Evolutionary conservation across 192 early-diverging fungal genomes (phyloP).

Genomic region (Coemansia asiatica): DNA sequence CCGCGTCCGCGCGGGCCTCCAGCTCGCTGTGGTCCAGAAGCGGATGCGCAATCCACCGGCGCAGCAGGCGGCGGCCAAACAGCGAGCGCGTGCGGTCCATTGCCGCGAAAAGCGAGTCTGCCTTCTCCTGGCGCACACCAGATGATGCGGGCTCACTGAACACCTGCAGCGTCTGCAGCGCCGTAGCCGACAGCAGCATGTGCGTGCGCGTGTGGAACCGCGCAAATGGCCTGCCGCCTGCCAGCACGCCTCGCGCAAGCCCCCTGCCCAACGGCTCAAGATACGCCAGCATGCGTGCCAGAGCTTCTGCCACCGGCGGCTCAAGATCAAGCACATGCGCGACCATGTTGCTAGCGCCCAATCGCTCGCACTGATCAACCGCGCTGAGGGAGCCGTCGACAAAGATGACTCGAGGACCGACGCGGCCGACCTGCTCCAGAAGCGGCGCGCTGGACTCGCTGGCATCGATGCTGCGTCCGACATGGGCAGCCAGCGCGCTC

Average conservation of each 20-base stretch:
- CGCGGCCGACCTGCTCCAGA: slow-evolving; percentile 62
- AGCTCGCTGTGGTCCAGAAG: slow-evolving; percentile 64
- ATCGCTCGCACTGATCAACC: neutral
- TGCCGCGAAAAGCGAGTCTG: slow-evolving; percentile 79
- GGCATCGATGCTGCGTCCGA: slow-evolving; percentile 50
- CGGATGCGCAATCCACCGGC: slow-evolving; percentile 90
- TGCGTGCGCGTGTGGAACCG: slow-evolving; percentile 74
- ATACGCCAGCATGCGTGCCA: slow-evolving; percentile 53
- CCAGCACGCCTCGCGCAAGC: slow-evolving; percentile 45
- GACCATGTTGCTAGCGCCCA: slow-evolving; percentile 23
- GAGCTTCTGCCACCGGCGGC: slow-evolving; percentile 8
- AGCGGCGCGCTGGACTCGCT: slow-evolving; percentile 26
- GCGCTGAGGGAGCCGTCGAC: slow-evolving; percentile 4
- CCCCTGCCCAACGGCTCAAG: slow-evolving; percentile 39
- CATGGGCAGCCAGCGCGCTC: slow-evolving; percentile 32
- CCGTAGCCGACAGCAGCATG: slow-evolving; percentile 86
- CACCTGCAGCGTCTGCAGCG: slow-evolving; percentile 85
- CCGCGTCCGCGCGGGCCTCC: slow-evolving; percentile 72
- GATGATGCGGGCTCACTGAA: slow-evolving; percentile 73
- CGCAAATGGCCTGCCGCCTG: slow-evolving; percentile 73
- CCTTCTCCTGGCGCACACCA: slow-evolving; percentile 28
- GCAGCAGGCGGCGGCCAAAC: slow-evolving; percentile 83
- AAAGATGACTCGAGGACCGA: slow-evolving; percentile 32
- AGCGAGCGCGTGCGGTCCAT: slow-evolving; percentile 82
- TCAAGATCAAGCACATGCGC: slow-evolving; percentile 38